Evolutionary conservation across 2,329 filamentous ascomycete genomes (phyloP).

Genomic region (Bipolaris zeicola): DNA sequence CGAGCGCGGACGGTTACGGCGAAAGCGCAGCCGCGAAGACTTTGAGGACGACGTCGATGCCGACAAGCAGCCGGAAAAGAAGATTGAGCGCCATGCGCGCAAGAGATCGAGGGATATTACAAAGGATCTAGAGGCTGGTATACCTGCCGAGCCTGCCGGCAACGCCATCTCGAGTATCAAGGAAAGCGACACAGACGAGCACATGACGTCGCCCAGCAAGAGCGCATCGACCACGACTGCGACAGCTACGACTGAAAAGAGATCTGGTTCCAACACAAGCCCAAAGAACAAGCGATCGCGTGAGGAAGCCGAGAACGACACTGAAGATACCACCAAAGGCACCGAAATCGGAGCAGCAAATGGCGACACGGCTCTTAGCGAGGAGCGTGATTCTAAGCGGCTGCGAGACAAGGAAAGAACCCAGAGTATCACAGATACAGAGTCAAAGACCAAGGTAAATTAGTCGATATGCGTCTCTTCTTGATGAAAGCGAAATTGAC

Average conservation of each 20-base stretch:
- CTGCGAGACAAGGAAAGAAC: constrained; percentile 41
- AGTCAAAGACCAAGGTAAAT: constrained; percentile 34
- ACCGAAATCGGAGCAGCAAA: constrained; percentile 21
- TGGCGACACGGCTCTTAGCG: constrained; percentile 22
- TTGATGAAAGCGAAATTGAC: constrained; percentile 15
- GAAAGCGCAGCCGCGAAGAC: constrained; percentile 56
- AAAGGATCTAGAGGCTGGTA: constrained; percentile 24
- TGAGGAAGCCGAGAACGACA: constrained; percentile 36
- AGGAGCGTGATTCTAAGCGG: constrained; percentile 46
- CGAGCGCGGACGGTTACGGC: constrained; percentile 47
- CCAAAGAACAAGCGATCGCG: constrained; percentile 58
- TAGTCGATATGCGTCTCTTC: background rate
- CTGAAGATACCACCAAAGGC: constrained; percentile 13
- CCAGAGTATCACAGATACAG: constrained; percentile 22
- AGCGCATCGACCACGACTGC: constrained; percentile 6
- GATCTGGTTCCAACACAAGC: constrained; percentile 37
- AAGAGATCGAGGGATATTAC: constrained; percentile 56
- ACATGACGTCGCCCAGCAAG: constrained; percentile 33
- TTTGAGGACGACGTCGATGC: constrained; percentile 47
- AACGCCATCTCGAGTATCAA: constrained; percentile 36
- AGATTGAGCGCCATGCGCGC: constrained; percentile 50
- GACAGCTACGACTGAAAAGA: constrained; percentile 11
- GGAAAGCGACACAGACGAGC: constrained; percentile 39
- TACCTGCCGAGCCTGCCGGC: constrained; percentile 42
- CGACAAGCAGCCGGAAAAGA: constrained; percentile 40